Evolutionary conservation across 768 basidiomycete species (phyloP).

Genomic region (Gyrodon lividus): DNA sequence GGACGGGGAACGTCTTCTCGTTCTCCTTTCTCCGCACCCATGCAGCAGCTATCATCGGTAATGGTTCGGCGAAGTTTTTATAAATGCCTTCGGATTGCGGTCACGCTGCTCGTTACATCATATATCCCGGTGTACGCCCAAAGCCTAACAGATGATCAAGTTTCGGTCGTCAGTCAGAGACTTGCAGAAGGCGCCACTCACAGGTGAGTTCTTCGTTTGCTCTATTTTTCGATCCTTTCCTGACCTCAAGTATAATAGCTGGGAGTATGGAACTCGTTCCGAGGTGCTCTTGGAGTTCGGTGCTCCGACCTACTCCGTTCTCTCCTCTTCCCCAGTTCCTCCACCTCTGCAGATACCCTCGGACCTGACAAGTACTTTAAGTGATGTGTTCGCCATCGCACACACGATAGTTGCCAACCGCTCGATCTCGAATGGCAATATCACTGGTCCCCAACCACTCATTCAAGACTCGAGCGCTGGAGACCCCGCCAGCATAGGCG

Average conservation of each 20-base stretch:
- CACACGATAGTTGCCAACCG: slow-evolving; percentile 48
- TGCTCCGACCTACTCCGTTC: slow-evolving; percentile 45
- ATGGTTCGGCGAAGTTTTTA: background rate
- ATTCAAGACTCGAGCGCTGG: slow-evolving; percentile 59
- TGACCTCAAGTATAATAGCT: slow-evolving; percentile 31
- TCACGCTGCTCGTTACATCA: slow-evolving; percentile 6
- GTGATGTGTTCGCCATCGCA: slow-evolving; percentile 58
- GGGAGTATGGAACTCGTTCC: slow-evolving; percentile 53
- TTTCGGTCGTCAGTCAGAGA: slow-evolving; percentile 35
- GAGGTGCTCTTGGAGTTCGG: slow-evolving; percentile 52
- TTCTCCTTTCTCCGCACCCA: background rate
- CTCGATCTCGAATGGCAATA: slow-evolving; percentile 39
- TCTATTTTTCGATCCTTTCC: background rate
- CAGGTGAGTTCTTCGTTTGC: slow-evolving; percentile 30
- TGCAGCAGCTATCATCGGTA: slow-evolving; percentile 3
- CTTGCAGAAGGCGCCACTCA: slow-evolving; percentile 42
- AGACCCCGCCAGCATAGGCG: slow-evolving; percentile 79
- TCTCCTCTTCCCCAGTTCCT: slow-evolving; percentile 28
- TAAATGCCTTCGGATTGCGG: background rate
- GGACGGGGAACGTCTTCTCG: background rate
- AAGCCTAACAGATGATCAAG: slow-evolving; percentile 34
- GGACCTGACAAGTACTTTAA: slow-evolving; percentile 34
- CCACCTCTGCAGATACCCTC: slow-evolving; percentile 27
- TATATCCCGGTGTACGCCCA: slow-evolving; percentile 26
- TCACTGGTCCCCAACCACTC: slow-evolving; percentile 56